These are phyloP conservation scores for Speleostelium caveatum DNA, from an alignment of 78 protist genomes.

Conservation along the genomic window DNA sequence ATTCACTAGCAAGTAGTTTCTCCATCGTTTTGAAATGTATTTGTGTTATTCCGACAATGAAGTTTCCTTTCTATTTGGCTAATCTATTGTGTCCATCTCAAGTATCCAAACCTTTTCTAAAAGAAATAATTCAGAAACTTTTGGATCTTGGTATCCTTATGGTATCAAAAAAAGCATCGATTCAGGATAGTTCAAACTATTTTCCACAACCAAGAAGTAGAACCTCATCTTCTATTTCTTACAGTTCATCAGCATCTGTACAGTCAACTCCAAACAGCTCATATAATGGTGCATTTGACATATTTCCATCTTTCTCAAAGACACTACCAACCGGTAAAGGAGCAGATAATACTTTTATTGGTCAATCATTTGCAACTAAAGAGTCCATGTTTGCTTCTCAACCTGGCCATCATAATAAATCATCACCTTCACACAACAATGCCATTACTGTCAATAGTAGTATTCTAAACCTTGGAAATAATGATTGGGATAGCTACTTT, in stretches of 20 bases:
- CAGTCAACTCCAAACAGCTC: no score
- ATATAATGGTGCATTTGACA: neutral
- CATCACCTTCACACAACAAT: neutral
- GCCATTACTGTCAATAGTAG: neutral
- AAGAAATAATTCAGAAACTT: constrained; percentile 18
- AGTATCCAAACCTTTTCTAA: constrained; percentile 10
- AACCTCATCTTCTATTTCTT: neutral
- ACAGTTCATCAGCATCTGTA: neutral
- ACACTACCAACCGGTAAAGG: neutral
- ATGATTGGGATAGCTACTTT: constrained; percentile 53
- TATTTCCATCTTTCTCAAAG: neutral
- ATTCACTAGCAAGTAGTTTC: neutral
- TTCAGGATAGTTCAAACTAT: neutral
- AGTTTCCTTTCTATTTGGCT: constrained; percentile 39
- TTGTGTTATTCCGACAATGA: constrained; percentile 5
- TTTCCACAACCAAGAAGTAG: neutral
- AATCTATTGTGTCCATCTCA: constrained; percentile 26
- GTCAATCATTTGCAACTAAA: neutral
- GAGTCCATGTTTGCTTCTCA: neutral
- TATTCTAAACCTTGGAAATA: neutral
- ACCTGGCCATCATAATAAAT: neutral
- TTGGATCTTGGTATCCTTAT: constrained; percentile 11
- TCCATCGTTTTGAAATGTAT: constrained; percentile 22
- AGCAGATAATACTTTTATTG: neutral
- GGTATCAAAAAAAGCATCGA: neutral